Percentiles rank a stretch among this genome's conserved stretches.
Evolutionary conservation across 2,329 filamentous ascomycete species (phyloP).

Genomic region (Botrytis porri): DNA sequence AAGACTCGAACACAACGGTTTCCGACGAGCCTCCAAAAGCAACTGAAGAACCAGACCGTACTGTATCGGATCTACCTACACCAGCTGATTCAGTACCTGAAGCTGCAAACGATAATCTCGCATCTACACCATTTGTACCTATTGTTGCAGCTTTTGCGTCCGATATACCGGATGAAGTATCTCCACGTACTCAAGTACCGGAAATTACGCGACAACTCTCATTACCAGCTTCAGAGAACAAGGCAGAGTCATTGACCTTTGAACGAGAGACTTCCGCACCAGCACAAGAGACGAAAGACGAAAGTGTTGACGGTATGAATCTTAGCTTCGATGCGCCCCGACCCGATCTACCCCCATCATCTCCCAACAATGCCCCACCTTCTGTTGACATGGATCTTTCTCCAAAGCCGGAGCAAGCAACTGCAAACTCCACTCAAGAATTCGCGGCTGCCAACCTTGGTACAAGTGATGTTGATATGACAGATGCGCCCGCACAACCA

Average conservation of each 20-base stretch:
- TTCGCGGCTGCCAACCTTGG: not conserved
- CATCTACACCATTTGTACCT: constrained; percentile 33
- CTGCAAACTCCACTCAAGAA: not conserved
- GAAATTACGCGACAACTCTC: constrained; percentile 1
- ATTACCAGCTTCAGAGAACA: constrained; percentile 12
- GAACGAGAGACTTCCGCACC: not conserved
- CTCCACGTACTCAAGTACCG: constrained; percentile 20
- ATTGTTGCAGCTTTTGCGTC: constrained; percentile 37
- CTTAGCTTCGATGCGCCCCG: constrained; percentile 18
- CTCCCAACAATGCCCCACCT: constrained; percentile 16
- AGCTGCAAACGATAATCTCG: constrained; percentile 28
- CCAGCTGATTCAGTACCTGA: constrained; percentile 29
- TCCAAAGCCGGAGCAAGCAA: not conserved
- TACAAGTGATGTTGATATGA: constrained; percentile 37
- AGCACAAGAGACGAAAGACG: not conserved
- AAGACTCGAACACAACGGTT: constrained; percentile 24
- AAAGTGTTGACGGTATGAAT: constrained; percentile 13
- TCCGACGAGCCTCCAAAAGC: not conserved
- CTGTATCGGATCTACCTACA: constrained; percentile 18
- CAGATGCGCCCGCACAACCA: constrained; percentile 37
- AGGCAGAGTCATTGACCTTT: not conserved
- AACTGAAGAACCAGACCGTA: not conserved
- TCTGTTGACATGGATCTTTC: constrained; percentile 11
- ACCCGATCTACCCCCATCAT: constrained; percentile 12
- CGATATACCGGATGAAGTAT: constrained; percentile 33